phyloP scores from a whole-genome alignment of 2,329 filamentous ascomycete genomes.

The Mycosphaerella arachidis region DNA sequence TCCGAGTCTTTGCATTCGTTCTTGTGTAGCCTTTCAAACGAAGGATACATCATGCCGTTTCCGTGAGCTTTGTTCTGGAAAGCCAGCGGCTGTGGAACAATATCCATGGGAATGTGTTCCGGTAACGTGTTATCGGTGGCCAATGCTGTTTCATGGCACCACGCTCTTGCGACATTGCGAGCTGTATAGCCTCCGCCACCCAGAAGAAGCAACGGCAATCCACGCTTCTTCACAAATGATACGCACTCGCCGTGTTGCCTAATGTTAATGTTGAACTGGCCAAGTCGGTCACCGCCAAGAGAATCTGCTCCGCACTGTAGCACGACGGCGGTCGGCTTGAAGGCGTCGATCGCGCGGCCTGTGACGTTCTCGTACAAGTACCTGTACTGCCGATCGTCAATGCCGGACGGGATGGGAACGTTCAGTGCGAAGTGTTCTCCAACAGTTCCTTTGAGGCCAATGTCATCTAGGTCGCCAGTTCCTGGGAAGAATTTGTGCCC shows the following conservation, averaged over 20 bases:
- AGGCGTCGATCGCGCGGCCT: slow-evolving; percentile 71
- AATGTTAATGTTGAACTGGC: slow-evolving; percentile 95
- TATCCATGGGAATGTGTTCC: slow-evolving; percentile 64
- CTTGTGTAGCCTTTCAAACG: slow-evolving; percentile 63
- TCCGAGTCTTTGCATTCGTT: slow-evolving; percentile 73
- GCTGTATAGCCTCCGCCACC: slow-evolving; percentile 96
- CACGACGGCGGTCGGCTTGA: slow-evolving; percentile 85
- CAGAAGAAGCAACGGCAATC: slow-evolving; percentile 79
- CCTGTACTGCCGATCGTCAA: slow-evolving; percentile 72
- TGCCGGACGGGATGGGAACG: slow-evolving; percentile 64
- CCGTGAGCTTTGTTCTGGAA: slow-evolving; percentile 74
- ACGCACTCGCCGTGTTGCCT: slow-evolving; percentile 90
- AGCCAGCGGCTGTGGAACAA: slow-evolving; percentile 81
- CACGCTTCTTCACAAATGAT: slow-evolving; percentile 75
- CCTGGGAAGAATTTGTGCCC: slow-evolving; percentile 58
- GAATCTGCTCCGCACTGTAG: slow-evolving; percentile 95
- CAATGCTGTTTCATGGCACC: slow-evolving; percentile 94
- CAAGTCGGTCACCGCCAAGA: slow-evolving; percentile 85
- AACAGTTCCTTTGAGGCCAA: slow-evolving; percentile 69
- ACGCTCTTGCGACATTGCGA: slow-evolving; percentile 90
- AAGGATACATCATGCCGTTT: slow-evolving; percentile 70
- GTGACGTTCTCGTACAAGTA: slow-evolving; percentile 80
- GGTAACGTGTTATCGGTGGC: slow-evolving; percentile 71
- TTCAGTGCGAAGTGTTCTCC: slow-evolving; percentile 67
- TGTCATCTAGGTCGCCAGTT: slow-evolving; percentile 62